Conservation (phyloP, 495 filamentous ascomycete genomes). For the Neurospora terricola region DNA sequence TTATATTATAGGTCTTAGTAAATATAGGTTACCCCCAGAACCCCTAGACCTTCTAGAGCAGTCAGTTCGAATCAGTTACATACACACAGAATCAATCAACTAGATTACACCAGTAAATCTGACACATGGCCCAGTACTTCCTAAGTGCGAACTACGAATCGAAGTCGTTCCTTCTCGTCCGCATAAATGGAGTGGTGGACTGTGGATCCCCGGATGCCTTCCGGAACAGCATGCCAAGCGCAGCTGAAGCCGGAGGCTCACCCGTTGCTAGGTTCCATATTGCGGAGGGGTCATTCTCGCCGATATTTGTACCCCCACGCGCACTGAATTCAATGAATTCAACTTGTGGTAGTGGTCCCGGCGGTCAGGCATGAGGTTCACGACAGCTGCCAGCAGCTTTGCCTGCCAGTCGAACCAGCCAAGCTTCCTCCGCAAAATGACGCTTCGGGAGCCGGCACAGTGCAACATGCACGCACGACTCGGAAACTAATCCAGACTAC, state of each 20-base stretch:
- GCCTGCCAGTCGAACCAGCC: not conserved
- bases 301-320: not conserved
- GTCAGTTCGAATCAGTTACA: too few relatives aligned
- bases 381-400: not conserved
- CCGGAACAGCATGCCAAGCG: not conserved
- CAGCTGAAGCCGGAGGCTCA: not conserved
- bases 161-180: not conserved
- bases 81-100: too few relatives aligned
- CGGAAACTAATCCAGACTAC: not conserved
- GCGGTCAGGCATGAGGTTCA: not conserved
- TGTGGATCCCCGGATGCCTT: not conserved
- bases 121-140: not conserved
- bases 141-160: not conserved
- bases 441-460: not conserved
- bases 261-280: not conserved
- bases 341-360: not conserved
- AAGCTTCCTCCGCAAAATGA: not conserved
- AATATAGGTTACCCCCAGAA: too few relatives aligned
- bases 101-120: too few relatives aligned
- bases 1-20: too few relatives aligned
- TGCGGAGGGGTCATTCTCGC: not conserved
- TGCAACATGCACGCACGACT: not conserved
- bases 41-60: too few relatives aligned
- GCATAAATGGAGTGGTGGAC: not conserved
- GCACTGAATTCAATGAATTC: not conserved